Percentiles rank a stretch among this genome's conserved stretches.
These are phyloP conservation scores for Strigomonas culicis DNA, from an alignment of 208 protist genomes.

Conservation along the genomic window DNA sequence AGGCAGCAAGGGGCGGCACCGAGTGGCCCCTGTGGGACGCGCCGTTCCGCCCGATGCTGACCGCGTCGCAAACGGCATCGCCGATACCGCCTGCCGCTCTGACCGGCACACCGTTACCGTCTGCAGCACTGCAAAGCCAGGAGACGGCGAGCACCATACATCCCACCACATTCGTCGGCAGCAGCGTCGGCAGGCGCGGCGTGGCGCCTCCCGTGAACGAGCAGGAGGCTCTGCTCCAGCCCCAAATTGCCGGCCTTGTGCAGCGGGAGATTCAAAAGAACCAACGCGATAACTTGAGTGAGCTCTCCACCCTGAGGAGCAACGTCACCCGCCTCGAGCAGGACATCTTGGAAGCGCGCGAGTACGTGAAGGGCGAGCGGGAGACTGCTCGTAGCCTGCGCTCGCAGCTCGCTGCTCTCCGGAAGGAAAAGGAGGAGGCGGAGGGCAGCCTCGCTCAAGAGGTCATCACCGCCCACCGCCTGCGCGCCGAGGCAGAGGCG, in stretches of 20 bases:
- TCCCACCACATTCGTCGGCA: no score
- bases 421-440: constrained; percentile 24
- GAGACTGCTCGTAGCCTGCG: constrained; percentile 38
- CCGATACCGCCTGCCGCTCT: no score
- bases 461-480: constrained; percentile 17
- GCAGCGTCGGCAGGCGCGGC: background rate
- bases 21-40: no score
- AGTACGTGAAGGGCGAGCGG: constrained; percentile 53
- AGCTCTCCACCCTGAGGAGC: constrained; percentile 58
- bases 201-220: constrained; percentile 16
- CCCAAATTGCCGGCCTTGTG: constrained; percentile 51
- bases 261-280: constrained; percentile 42
- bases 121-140: no score
- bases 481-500: constrained; percentile 16
- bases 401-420: constrained; percentile 32
- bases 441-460: constrained; percentile 35
- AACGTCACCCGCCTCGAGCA: constrained; percentile 37
- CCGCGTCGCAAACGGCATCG: no score
- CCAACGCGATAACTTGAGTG: constrained; percentile 60
- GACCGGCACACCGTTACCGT: no score
- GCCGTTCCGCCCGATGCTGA: no score
- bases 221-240: constrained; percentile 33
- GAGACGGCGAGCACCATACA: no score
- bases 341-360: constrained; percentile 36
- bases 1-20: no score